Base-by-base conservation (phyloP, 768 basidiomycete species). In the Paxillus rubicundulus region DNA sequence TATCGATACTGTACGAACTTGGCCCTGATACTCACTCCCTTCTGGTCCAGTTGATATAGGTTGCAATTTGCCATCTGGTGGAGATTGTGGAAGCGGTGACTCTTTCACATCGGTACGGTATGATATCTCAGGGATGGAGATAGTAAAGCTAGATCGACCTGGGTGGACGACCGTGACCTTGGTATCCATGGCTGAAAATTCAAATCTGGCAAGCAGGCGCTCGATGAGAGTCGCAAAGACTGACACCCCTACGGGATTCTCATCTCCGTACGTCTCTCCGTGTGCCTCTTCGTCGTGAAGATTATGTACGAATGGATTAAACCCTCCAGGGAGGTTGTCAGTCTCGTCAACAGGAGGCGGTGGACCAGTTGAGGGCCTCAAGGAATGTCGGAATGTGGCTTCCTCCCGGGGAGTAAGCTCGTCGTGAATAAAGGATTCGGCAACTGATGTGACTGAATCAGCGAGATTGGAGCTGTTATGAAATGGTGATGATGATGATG, bases 341-440 rank as follows among this genome's bases (percentile, higher is more conserved):
- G 50, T 57, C 38, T 77, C 75, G 17, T 74, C 71, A n/a, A 70
- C 55, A 28, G 52, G 51, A 47, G 56, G 47, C 14, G 71, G 60
- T 14, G 65, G 49, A 14, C 61, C 56, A 21, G 70, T 59, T 32
- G 78, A 75, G 56, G 79, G 67, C 60, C 81, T 81, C 43, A 93
- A 69, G 1, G 91, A 91, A 53, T 84, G 77, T 61, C 84, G 80
- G 18, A 95, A 75, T 30, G 80, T 74, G 7, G 80, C 82, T 60
- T 85, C 89, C 63, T 96, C 92, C 55, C 75, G 74, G 7, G 80
- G 74, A 20, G 84, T 78, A 45, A 97, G 74, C 62, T 94, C 91
- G 56, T 90, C 79, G 43, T 94, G 87, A 21, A 96, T 75, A 70
- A 98, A 98, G 4, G 86, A 84, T 59, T 92, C 86, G 2, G 93